Percentiles rank a stretch among this genome's conserved stretches.
Evolutionary conservation across 2,329 filamentous ascomycete genomes (phyloP).

Genomic region (Talaromyces funiculosus): DNA sequence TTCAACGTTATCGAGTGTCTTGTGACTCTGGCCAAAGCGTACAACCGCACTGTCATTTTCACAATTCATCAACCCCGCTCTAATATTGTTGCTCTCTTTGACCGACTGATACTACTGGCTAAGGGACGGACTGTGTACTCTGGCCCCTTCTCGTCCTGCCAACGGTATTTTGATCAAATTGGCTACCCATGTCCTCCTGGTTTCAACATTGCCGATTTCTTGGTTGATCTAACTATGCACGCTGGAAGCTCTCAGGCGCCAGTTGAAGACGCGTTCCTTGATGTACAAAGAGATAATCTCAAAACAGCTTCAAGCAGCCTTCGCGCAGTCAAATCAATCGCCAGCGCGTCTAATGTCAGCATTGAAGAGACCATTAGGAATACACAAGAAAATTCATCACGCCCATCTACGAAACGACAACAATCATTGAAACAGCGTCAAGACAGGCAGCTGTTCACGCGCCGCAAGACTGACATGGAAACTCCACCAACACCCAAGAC

Average conservation of each 20-base stretch:
- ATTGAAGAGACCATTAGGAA: conserved; percentile 61
- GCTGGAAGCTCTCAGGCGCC: conserved; percentile 58
- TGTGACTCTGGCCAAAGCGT: conserved; percentile 88
- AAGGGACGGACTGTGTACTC: conserved; percentile 89
- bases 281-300: conserved; percentile 54
- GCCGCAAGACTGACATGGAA: conserved; percentile 60
- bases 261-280: conserved; percentile 53
- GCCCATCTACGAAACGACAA: conserved; percentile 65
- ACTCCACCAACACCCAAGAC: conserved; percentile 56
- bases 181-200: conserved; percentile 92
- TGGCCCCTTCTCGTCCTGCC: conserved; percentile 80
- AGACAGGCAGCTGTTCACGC: conserved; percentile 83
- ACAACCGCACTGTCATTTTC: conserved; percentile 95
- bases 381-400: conserved; percentile 55
- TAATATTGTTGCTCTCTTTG: conserved; percentile 96
- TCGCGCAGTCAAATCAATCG: conserved; percentile 81
- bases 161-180: conserved; percentile 84
- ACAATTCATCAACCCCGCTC: conserved; percentile 97
- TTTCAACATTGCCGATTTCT: conserved; percentile 97
- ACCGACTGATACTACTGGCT: conserved; percentile 84
- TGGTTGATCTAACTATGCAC: conserved; percentile 97
- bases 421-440: conserved; percentile 81
- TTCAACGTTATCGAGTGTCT: conserved; percentile 97
- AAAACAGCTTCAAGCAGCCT: conserved; percentile 80
- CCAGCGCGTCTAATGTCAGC: conserved; percentile 73